These are phyloP conservation scores for Clausena lansium DNA, from an alignment of 345 rosid species.

Conservation along the genomic window DNA sequence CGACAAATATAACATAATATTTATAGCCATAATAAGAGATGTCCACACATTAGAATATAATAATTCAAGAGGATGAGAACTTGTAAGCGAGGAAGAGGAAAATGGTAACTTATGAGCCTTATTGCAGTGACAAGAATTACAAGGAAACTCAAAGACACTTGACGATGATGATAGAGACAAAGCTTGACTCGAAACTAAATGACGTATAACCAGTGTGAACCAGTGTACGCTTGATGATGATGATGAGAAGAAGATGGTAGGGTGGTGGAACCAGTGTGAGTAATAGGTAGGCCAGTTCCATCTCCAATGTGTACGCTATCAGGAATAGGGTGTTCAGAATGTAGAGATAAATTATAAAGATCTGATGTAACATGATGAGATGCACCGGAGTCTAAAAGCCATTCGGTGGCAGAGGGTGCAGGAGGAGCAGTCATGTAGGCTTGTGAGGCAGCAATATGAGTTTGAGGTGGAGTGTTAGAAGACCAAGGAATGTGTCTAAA, in stretches of 20 bases:
- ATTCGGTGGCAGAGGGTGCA: neutral
- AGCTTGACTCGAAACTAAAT: neutral
- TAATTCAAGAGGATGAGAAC: conserved; percentile 3
- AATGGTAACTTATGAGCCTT: neutral
- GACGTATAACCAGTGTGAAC: neutral
- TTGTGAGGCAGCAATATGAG: no score
- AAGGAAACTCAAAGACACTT: neutral
- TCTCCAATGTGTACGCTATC: neutral
- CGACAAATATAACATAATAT: neutral
- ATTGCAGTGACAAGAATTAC: neutral
- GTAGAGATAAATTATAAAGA: neutral
- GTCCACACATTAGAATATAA: conserved; percentile 1
- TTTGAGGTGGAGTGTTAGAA: neutral
- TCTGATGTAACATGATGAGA: neutral
- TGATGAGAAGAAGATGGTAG: neutral
- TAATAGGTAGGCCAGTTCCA: neutral
- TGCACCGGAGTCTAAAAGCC: neutral
- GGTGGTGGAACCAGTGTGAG: neutral
- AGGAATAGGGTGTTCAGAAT: neutral
- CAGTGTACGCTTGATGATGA: no score
- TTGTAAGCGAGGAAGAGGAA: neutral
- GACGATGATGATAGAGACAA: neutral
- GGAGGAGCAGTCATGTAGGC: no score
- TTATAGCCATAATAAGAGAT: neutral
- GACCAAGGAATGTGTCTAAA: neutral